Evolutionary conservation across 371 early-diverging fungal species (phyloP).

Genomic region (Mortierella sp.): DNA sequence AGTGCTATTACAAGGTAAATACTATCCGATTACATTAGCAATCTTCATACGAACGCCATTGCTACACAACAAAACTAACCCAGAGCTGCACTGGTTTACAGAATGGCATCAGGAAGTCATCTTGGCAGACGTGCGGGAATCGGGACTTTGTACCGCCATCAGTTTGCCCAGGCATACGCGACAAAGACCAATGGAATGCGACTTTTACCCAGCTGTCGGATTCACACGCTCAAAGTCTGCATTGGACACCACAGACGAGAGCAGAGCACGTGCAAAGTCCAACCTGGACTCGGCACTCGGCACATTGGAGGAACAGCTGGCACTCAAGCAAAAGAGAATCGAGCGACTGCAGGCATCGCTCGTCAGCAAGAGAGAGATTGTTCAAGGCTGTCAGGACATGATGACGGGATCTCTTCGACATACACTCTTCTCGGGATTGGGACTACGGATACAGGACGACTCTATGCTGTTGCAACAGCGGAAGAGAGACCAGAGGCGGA

Average conservation of each 20-base stretch:
- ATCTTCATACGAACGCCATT: neutral
- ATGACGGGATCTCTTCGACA: conserved; percentile 9
- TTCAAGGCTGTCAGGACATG: conserved; percentile 25
- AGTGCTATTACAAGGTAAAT: conserved; percentile 16
- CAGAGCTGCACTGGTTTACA: neutral
- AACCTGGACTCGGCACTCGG: conserved; percentile 17
- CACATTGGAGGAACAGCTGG: conserved; percentile 18
- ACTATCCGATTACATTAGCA: too few species aligned
- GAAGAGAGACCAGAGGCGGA: conserved; percentile 12
- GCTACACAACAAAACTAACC: neutral
- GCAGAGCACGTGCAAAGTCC: conserved; percentile 2
- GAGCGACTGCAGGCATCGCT: conserved; percentile 16
- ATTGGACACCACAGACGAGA: neutral
- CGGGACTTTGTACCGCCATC: conserved; percentile 17
- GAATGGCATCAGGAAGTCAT: conserved; percentile 20
- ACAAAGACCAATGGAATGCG: neutral
- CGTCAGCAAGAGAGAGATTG: conserved; percentile 21
- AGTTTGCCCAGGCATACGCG: neutral
- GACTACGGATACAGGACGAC: neutral
- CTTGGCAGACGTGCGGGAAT: conserved; percentile 16
- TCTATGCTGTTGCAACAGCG: neutral
- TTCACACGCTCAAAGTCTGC: neutral
- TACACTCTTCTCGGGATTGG: conserved; percentile 7
- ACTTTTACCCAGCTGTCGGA: conserved; percentile 8
- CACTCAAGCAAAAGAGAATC: conserved; percentile 8